A percentile compares a stretch with the other conserved stretches of the same genome.
These are phyloP conservation scores for Purpureocillium takamizusanense DNA, from an alignment of 2,329 filamentous ascomycete species.

Conservation along the genomic window DNA sequence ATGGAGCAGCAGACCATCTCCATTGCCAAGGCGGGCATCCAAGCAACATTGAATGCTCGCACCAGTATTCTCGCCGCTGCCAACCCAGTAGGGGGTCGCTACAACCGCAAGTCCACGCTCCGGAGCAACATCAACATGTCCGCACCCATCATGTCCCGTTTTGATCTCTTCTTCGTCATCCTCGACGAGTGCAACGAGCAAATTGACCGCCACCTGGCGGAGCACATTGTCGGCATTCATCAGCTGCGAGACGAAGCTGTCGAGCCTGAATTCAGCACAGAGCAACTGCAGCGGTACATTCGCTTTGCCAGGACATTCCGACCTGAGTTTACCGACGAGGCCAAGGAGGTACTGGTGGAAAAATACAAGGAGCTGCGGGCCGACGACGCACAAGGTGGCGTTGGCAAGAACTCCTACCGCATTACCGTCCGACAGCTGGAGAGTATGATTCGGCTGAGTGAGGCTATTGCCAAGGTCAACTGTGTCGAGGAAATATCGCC, in stretches of 20 bases:
- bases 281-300: constrained; percentile 94
- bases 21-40: constrained; percentile 96
- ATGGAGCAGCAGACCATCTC: constrained; percentile 99
- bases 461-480: constrained; percentile 97
- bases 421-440: constrained; percentile 96
- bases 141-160: constrained; percentile 98
- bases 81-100: constrained; percentile 91
- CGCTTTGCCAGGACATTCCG: constrained; percentile 92
- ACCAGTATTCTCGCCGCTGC: constrained; percentile 93
- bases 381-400: constrained; percentile 88
- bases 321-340: constrained; percentile 82
- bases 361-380: constrained; percentile 93
- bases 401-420: constrained; percentile 90
- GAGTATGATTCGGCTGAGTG: constrained; percentile 87
- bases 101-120: constrained; percentile 91
- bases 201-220: constrained; percentile 81
- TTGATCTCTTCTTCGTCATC: constrained; percentile 97
- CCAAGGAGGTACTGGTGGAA: constrained; percentile 74
- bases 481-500: constrained; percentile 85
- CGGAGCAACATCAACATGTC: constrained; percentile 97
- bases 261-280: constrained; percentile 87
- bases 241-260: constrained; percentile 88
- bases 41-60: constrained; percentile 91
- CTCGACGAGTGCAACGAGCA: constrained; percentile 93
- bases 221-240: constrained; percentile 92